Conservation (phyloP, 805 yeast species). For the Teunomyces kruisii region DNA sequence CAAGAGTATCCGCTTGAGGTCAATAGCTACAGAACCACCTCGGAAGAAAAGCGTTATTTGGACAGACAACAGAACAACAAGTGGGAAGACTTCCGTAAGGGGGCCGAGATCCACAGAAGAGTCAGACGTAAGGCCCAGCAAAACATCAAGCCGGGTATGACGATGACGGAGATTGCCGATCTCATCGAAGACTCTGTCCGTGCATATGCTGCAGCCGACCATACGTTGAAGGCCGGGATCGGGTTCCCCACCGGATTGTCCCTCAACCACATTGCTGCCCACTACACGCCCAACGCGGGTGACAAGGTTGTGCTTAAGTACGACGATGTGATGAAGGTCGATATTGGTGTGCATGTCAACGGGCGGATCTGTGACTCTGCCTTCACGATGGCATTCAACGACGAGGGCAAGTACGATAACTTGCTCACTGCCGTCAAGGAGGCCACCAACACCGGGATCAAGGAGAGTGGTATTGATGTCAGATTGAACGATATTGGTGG, state of each 20-base stretch:
- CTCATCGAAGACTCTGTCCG: slow-evolving; percentile 83
- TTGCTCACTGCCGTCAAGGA: slow-evolving; percentile 82
- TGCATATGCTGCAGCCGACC: slow-evolving; percentile 65
- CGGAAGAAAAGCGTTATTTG: slow-evolving; percentile 79
- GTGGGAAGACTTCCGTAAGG: slow-evolving; percentile 91
- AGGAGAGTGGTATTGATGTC: slow-evolving; percentile 94
- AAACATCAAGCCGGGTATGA: slow-evolving; percentile 84
- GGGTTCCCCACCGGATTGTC: slow-evolving; percentile 99
- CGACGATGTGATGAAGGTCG: slow-evolving; percentile 95
- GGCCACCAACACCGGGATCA: slow-evolving; percentile 92
- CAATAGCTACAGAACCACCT: slow-evolving; percentile 71
- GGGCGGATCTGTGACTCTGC: slow-evolving; percentile 95
- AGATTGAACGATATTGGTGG: slow-evolving; percentile 94
- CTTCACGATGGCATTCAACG: slow-evolving; percentile 85
- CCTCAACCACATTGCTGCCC: slow-evolving; percentile 93
- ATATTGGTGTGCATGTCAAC: slow-evolving; percentile 93
- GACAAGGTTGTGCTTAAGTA: slow-evolving; percentile 77
- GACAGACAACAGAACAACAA: slow-evolving; percentile 61
- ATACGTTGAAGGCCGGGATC: slow-evolving; percentile 71
- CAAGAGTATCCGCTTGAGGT: slow-evolving; percentile 69
- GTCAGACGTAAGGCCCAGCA: slow-evolving; percentile 79
- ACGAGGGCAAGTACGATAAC: slow-evolving; percentile 76
- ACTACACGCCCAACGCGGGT: slow-evolving; percentile 95
- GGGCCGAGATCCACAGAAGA: slow-evolving; percentile 93
- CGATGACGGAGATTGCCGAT: slow-evolving; percentile 87